A percentile compares a stretch with the other conserved stretches of the same genome.
Conservation (phyloP, 371 early-diverging fungal genomes). For the Umbelopsis sp. region DNA sequence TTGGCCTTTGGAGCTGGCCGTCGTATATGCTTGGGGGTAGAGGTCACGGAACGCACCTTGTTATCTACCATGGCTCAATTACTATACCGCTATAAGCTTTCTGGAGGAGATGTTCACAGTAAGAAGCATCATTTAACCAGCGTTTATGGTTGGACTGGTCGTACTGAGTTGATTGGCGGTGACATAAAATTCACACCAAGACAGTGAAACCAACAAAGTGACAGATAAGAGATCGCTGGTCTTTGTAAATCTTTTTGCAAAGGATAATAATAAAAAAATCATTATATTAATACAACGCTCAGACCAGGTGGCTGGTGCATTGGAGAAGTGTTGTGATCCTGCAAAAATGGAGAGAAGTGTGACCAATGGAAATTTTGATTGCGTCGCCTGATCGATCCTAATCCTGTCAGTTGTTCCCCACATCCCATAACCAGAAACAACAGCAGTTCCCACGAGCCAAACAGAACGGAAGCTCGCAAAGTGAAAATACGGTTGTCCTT, state of each 20-base stretch:
- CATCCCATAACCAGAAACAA: conserved; percentile 10
- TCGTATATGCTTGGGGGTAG: conserved; percentile 34
- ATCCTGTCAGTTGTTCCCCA: conserved; percentile 1
- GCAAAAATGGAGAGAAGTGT: background rate
- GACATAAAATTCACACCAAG: conserved; percentile 27
- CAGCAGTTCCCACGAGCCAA: conserved; percentile 15
- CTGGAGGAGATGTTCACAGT: conserved; percentile 28
- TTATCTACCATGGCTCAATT: conserved; percentile 22
- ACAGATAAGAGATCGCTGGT: background rate
- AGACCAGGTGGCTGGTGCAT: conserved; percentile 10
- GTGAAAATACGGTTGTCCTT: background rate
- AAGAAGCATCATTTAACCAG: conserved; percentile 26
- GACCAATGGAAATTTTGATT: conserved; percentile 7
- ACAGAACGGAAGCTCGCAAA: background rate
- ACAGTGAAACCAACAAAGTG: background rate
- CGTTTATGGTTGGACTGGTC: conserved; percentile 35
- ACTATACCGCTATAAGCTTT: conserved; percentile 21
- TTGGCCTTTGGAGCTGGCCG: conserved; percentile 45
- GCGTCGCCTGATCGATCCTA: background rate
- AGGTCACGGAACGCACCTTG: conserved; percentile 28
- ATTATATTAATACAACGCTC: background rate
- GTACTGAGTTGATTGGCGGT: conserved; percentile 36
- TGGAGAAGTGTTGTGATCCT: background rate
- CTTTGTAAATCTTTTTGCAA: background rate
- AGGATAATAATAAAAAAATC: too few relatives aligned